Evolutionary conservation across 108 stramenopile genomes (phyloP).

Genomic region (Skeletonema marinoi): DNA sequence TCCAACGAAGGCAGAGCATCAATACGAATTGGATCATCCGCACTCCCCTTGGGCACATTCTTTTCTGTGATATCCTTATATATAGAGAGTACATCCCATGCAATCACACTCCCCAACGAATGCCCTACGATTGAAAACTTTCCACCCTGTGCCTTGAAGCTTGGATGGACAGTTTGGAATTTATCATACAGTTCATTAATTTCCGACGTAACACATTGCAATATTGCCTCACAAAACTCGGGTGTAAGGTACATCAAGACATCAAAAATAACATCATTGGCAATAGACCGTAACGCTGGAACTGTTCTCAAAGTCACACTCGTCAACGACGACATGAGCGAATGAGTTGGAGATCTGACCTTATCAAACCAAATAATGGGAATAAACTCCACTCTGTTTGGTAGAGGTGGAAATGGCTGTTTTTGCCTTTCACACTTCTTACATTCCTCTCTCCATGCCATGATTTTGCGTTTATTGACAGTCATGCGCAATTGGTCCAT

Average conservation of each 20-base stretch:
- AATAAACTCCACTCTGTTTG: slow-evolving; percentile 81
- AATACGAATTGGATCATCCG: slow-evolving; percentile 28
- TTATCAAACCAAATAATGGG: slow-evolving; percentile 88
- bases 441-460: slow-evolving; percentile 70
- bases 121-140: slow-evolving; percentile 78
- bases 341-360: slow-evolving; percentile 62
- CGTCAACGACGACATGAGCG: slow-evolving; percentile 68
- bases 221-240: slow-evolving; percentile 73
- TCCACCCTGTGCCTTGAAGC: slow-evolving; percentile 59
- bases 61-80: slow-evolving; percentile 53
- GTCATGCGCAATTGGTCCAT: slow-evolving; percentile 49
- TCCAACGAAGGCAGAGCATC: slow-evolving; percentile 20
- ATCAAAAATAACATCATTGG: slow-evolving; percentile 84
- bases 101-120: slow-evolving; percentile 86
- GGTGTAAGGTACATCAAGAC: slow-evolving; percentile 79
- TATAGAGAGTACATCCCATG: slow-evolving; percentile 85
- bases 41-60: slow-evolving; percentile 22
- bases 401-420: slow-evolving; percentile 55
- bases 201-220: slow-evolving; percentile 75
- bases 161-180: slow-evolving; percentile 67
- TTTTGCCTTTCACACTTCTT: slow-evolving; percentile 53
- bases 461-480: slow-evolving; percentile 62
- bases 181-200: slow-evolving; percentile 55
- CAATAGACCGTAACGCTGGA: slow-evolving; percentile 77
- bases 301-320: slow-evolving; percentile 77